Evolutionary conservation across 164 flowering plant species (phyloP).

Genomic region (Aristolochia contorta): DNA sequence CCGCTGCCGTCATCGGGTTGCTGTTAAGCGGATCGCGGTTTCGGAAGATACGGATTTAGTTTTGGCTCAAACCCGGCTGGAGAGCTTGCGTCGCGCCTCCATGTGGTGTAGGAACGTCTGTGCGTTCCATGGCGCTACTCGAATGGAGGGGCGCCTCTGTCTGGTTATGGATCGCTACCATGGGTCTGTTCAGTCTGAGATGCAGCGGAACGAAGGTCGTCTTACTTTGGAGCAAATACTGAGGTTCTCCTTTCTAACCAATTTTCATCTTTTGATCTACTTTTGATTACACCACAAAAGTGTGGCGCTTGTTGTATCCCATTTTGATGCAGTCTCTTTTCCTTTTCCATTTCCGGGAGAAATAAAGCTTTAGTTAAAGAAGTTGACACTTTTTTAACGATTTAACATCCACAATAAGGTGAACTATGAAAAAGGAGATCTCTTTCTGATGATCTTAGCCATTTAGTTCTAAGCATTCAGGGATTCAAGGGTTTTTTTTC

Average conservation of each 20-base stretch:
- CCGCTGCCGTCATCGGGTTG: conserved; percentile 57
- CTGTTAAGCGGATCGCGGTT: conserved; percentile 66
- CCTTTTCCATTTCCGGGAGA: no score
- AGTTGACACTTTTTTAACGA: no score
- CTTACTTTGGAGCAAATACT: conserved; percentile 94
- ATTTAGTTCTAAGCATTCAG: no score
- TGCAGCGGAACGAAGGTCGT: conserved; percentile 80
- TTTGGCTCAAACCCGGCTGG: conserved; percentile 74
- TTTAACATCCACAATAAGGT: no score
- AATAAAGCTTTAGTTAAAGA: no score
- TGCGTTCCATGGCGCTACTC: conserved; percentile 73
- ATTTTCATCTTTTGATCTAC: neutral
- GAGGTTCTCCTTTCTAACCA: conserved; percentile 34
- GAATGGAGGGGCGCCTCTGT: conserved; percentile 49
- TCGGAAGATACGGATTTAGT: conserved; percentile 62
- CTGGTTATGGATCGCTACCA: conserved; percentile 77
- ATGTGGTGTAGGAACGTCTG: conserved; percentile 99
- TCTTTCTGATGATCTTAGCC: no score
- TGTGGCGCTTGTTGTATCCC: neutral
- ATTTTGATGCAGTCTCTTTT: no score
- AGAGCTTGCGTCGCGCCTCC: conserved; percentile 52
- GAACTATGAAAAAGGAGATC: no score
- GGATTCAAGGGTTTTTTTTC: no score
- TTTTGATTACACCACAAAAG: neutral
- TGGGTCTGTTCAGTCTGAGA: conserved; percentile 76